Evolutionary conservation across 352 stramenopile genomes (phyloP).

Genomic region (Phytopythium montanum): DNA sequence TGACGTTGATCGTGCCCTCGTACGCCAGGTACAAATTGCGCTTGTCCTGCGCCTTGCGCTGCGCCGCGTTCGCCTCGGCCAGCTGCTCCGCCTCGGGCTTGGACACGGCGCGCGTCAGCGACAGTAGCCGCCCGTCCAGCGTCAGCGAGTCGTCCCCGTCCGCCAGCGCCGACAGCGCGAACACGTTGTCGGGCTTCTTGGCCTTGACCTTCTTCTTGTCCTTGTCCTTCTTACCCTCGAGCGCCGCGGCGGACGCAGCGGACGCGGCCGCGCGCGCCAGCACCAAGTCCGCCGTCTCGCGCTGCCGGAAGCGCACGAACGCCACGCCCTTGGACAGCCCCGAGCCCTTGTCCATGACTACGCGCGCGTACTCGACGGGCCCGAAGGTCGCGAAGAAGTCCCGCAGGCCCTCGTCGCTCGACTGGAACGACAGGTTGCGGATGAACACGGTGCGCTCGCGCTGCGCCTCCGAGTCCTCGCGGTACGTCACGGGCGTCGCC

Average conservation of each 20-base stretch:
- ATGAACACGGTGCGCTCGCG: constrained; percentile 81
- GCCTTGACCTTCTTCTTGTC: constrained; percentile 52
- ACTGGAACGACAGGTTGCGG: constrained; percentile 85
- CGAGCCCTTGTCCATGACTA: constrained; percentile 80
- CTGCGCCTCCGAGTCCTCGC: constrained; percentile 72
- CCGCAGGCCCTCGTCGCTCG: constrained; percentile 59
- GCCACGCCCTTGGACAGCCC: constrained; percentile 77
- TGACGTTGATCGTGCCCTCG: constrained; percentile 93
- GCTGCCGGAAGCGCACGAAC: constrained; percentile 78
- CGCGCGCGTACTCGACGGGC: constrained; percentile 71
- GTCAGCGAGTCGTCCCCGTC: constrained; percentile 66
- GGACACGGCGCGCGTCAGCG: constrained; percentile 63
- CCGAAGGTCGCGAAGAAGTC: constrained; percentile 76
- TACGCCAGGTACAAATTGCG: constrained; percentile 95
- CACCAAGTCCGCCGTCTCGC: constrained; percentile 47
- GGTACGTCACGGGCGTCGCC: constrained; percentile 20
- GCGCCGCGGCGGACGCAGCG: constrained; percentile 4
- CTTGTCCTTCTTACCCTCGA: constrained; percentile 37
- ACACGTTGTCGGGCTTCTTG: constrained; percentile 48
- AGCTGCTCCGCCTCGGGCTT: constrained; percentile 70
- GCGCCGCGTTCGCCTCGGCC: constrained; percentile 45
- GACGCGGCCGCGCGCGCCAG: constrained; percentile 42
- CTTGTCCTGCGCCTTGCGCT: constrained; percentile 93
- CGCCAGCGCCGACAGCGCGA: constrained; percentile 61
- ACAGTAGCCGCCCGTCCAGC: constrained; percentile 72